A percentile compares a stretch with the other conserved stretches of the same genome.
phyloP scores from a whole-genome alignment of 768 basidiomycete genomes.

The Hysterangium stoloniferum region DNA sequence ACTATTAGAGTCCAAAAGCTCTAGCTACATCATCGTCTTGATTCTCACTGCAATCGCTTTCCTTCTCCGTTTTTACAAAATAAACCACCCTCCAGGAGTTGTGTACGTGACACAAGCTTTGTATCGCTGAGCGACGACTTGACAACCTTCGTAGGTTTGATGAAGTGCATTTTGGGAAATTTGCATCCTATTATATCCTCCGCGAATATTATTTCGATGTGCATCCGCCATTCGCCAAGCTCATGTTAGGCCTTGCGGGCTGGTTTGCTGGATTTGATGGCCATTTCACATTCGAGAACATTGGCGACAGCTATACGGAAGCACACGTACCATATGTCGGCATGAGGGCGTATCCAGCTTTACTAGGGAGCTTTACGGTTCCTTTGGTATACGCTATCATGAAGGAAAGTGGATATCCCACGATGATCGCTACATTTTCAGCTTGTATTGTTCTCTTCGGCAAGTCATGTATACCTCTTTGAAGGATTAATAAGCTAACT shows the following conservation, averaged over 20 bases:
- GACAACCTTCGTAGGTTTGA: conserved; percentile 58
- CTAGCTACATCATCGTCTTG: conserved; percentile 54
- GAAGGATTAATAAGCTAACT: background rate
- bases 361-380: conserved; percentile 84
- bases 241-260: conserved; percentile 87
- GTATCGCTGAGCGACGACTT: background rate
- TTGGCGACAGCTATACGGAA: conserved; percentile 86
- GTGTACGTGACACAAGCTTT: conserved; percentile 51
- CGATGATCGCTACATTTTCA: conserved; percentile 84
- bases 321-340: conserved; percentile 90
- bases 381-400: conserved; percentile 93
- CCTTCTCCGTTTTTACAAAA: conserved; percentile 85
- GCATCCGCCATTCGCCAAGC: conserved; percentile 94
- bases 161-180: conserved; percentile 98
- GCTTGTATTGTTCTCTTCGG: conserved; percentile 83
- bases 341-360: conserved; percentile 86
- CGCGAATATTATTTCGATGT: conserved; percentile 99
- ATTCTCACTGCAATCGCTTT: conserved; percentile 70
- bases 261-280: conserved; percentile 98
- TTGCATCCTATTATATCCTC: conserved; percentile 87
- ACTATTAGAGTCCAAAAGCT: conserved; percentile 7
- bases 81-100: conserved; percentile 90
- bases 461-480: conserved; percentile 31
- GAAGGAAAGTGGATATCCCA: conserved; percentile 96
- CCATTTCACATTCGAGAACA: conserved; percentile 86